A percentile compares a stretch with the other conserved stretches of the same genome.
Conservation (phyloP, 2,329 filamentous ascomycete species). For the Hypocreales sp. region DNA sequence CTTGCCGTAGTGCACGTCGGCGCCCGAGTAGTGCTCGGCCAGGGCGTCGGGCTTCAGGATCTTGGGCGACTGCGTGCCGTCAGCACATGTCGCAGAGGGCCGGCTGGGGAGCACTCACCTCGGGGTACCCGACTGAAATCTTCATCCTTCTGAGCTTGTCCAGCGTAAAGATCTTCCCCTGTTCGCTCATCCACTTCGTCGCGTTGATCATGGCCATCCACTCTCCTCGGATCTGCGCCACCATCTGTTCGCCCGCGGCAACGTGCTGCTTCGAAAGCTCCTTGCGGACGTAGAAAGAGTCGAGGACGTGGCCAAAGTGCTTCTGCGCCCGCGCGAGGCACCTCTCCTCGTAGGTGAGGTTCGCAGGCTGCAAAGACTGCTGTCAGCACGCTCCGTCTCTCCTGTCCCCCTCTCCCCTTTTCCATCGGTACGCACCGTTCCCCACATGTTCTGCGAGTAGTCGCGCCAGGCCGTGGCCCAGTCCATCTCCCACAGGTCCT, state of each 20-base stretch:
- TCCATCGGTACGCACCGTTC: too few relatives aligned
- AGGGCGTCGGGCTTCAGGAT: not conserved
- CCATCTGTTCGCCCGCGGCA: not conserved
- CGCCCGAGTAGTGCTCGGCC: constrained; percentile 3
- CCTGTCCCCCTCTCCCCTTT: too few relatives aligned
- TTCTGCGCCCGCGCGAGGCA: constrained; percentile 2
- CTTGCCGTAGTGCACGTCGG: not conserved
- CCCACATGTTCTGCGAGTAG: too few relatives aligned
- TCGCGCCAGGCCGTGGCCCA: constrained; percentile 1
- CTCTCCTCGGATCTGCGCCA: not conserved
- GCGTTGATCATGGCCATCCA: not conserved
- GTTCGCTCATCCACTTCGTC: not conserved
- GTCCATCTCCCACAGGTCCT: constrained; percentile 3
- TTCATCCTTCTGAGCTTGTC: not conserved
- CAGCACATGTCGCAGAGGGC: not conserved
- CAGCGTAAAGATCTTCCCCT: not conserved
- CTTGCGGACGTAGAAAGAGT: constrained; percentile 2
- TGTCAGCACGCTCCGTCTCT: too few relatives aligned
- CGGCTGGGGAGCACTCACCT: not conserved
- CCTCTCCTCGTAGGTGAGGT: not conserved
- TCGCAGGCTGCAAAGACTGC: not conserved
- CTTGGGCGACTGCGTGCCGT: not conserved
- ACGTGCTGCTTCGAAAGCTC: not conserved
- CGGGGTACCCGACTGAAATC: not conserved
- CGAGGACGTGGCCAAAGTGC: constrained; percentile 5